Evolutionary conservation across 371 early-diverging fungal species (phyloP).

Genomic region (Entomophthora muscae): DNA sequence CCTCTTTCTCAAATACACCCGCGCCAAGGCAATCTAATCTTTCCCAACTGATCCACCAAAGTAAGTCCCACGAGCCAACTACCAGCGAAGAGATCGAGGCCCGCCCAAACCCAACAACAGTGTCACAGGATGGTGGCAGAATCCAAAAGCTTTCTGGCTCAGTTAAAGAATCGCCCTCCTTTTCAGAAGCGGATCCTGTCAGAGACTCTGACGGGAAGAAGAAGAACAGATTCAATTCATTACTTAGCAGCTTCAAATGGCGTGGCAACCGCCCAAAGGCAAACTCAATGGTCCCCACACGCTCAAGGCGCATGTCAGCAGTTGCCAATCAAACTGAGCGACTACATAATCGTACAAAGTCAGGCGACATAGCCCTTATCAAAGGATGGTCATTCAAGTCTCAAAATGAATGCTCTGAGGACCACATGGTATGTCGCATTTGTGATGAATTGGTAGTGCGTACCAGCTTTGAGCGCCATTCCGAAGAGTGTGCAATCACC

Average conservation of each 20-base stretch:
- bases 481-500: constrained; percentile 33
- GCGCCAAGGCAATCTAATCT: not conserved
- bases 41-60: not conserved
- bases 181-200: not conserved
- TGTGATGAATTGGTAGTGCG: constrained; percentile 40
- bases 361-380: not conserved
- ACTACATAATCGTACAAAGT: constrained; percentile 2
- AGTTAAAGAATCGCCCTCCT: not conserved
- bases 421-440: constrained; percentile 37
- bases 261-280: not conserved
- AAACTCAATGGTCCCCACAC: not conserved
- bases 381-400: constrained; percentile 3
- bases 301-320: not conserved
- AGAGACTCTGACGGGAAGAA: not conserved
- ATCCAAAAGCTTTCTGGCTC: too few relatives aligned
- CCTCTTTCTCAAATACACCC: not conserved
- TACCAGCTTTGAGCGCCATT: constrained; percentile 29
- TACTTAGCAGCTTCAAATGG: not conserved
- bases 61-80: not conserved
- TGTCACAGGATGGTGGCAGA: too few relatives aligned
- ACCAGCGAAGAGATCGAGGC: not conserved
- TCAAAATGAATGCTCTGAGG: not conserved
- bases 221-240: not conserved
- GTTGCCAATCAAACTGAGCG: not conserved
- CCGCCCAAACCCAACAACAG: too few relatives aligned